Conservation (phyloP, 2,329 filamentous ascomycete genomes). For the Xenosphaeropsis pyriputrescens region DNA sequence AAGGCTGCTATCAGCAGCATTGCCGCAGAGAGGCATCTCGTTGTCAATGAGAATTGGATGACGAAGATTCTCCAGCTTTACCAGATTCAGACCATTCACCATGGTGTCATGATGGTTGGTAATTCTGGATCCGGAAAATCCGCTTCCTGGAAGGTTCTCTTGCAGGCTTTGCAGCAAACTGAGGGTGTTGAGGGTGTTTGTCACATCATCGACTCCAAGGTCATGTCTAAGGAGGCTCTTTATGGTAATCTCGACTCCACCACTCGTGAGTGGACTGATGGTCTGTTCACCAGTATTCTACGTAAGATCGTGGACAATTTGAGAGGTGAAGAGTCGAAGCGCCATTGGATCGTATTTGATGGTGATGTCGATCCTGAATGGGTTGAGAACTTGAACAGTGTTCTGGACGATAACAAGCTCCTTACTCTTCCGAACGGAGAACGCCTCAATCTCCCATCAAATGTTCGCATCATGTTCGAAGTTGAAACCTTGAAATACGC, state of each 20-base stretch:
- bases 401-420: constrained; percentile 97
- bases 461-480: constrained; percentile 99
- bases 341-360: constrained; percentile 99
- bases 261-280: constrained; percentile 97
- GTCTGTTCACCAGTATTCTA: constrained; percentile 92
- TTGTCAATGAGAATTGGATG: constrained; percentile 92
- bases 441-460: constrained; percentile 82
- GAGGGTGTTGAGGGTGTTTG: constrained; percentile 88
- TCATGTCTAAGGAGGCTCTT: constrained; percentile 97
- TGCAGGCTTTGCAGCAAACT: constrained; percentile 81
- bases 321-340: constrained; percentile 88
- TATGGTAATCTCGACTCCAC: constrained; percentile 95
- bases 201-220: constrained; percentile 97
- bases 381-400: constrained; percentile 99
- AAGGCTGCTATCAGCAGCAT: constrained; percentile 70
- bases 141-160: constrained; percentile 79
- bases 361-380: constrained; percentile 98
- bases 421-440: constrained; percentile 95
- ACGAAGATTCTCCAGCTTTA: constrained; percentile 94
- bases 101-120: constrained; percentile 99
- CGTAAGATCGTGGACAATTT: constrained; percentile 98
- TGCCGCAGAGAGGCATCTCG: constrained; percentile 71
- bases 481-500: constrained; percentile 96
- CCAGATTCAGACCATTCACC: constrained; percentile 94
- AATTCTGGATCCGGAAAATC: constrained; percentile 97